Evolutionary conservation across 768 basidiomycete genomes (phyloP), one percentile per base, ranked within the genome.

Genomic region (Phanerodontia chrysosporium): DNA sequence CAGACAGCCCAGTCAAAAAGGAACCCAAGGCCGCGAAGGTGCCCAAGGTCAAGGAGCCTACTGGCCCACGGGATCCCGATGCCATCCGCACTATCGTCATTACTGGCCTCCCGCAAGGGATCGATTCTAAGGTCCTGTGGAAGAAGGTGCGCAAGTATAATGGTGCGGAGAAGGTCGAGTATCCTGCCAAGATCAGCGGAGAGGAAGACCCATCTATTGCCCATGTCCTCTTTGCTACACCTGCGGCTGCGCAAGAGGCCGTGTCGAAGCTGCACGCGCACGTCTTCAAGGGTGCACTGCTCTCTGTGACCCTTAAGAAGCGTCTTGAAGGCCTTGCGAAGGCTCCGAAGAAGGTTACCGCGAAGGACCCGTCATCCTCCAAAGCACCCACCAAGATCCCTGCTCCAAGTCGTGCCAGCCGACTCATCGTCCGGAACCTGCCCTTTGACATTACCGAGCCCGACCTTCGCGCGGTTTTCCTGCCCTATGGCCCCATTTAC

Each of bases 351-450:
- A 73, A 63, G 49, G 55, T 24, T 24, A 57, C 62, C 14, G 30
- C 45, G 16, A 39, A 25, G 36, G 28, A 29, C 16, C 30, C 60
- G 22, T 32, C 52, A 7, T 53, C 52, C 6, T 53, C 52, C 61
- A 44, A 57, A 55, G 16, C 62, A 60, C 67, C 48, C 21, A 51
- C 52, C 49, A 64, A 64, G 13, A 71, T 69, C 28, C 71, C 77
- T 1, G 79, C 80, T 1, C 89, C 89, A 0, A 90, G 79, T 66
- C 86, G 86, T 60, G 84, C 85, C 0, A 90, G 84, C 64, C 82
- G 95, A 22, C 81, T 98, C 55, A 96, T 98, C 67, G 82, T 98
- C 25, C 85, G 95, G 59, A 98, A 98, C 71, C 76, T 97, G 44
- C 89, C 92, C 0, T 97, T 84, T 65, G 78, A 92, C 75, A 82